Conservation (phyloP, 306 rosid species). For the Pterocarpus santalinus region DNA sequence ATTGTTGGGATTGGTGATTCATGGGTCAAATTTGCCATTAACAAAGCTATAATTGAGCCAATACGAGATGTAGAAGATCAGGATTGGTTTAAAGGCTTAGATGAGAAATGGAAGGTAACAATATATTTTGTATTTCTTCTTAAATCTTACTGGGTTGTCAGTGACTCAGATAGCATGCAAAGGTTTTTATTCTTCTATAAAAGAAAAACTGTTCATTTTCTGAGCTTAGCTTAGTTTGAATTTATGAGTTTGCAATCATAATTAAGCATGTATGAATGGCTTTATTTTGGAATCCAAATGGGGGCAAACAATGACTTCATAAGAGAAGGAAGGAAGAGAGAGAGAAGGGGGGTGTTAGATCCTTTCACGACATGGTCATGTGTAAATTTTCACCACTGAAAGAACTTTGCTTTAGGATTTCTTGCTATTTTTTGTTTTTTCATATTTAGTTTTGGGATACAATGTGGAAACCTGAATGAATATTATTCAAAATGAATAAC, state of each 20-base stretch:
- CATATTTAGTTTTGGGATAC: too few species aligned
- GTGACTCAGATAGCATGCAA: neutral
- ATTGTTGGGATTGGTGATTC: slow-evolving; percentile 86
- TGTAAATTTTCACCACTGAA: too few species aligned
- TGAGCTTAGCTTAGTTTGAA: slow-evolving; percentile 26
- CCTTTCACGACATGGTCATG: too few species aligned
- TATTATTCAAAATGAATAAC: too few species aligned
- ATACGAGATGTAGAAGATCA: slow-evolving; percentile 77
- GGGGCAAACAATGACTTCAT: too few species aligned
- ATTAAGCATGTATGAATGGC: slow-evolving; percentile 6
- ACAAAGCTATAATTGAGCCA: slow-evolving; percentile 76
- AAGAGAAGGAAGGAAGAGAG: too few species aligned
- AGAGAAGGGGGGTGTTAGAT: too few species aligned
- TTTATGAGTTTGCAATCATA: slow-evolving; percentile 30
- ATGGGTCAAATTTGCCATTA: slow-evolving; percentile 81
- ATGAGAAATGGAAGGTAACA: slow-evolving; percentile 92
- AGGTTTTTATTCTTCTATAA: neutral
- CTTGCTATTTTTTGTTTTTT: too few species aligned
- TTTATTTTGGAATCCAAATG: slow-evolving; percentile 2
- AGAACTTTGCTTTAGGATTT: too few species aligned
- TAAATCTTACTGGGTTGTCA: neutral
- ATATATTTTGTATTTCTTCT: slow-evolving; percentile 41
- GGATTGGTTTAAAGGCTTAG: slow-evolving; percentile 86
- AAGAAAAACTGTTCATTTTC: slow-evolving; percentile 8
- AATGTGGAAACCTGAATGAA: too few species aligned